A percentile compares a stretch with the other conserved stretches of the same genome.
These are phyloP conservation scores for Fomitopsis schrenkii DNA, from an alignment of 1,284 basidiomycete genomes.

Conservation along the genomic window DNA sequence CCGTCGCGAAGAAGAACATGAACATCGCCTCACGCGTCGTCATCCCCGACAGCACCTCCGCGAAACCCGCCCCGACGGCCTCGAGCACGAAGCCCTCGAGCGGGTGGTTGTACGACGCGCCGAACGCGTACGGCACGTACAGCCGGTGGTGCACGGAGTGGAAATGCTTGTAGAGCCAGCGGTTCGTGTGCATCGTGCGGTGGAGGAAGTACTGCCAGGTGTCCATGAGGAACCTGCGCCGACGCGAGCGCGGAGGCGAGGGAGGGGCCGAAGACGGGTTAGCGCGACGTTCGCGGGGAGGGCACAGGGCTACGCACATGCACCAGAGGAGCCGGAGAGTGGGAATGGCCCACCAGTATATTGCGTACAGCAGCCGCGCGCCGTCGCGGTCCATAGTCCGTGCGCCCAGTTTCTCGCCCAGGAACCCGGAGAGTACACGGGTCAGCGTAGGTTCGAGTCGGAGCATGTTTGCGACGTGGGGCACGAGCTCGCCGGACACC, in stretches of 20 bases:
- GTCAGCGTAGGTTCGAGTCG: slow-evolving; percentile 37
- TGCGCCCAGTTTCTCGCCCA: slow-evolving; percentile 30
- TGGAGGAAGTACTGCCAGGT: slow-evolving; percentile 99
- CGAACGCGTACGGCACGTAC: slow-evolving; percentile 96
- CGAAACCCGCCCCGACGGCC: slow-evolving; percentile 76
- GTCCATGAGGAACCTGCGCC: slow-evolving; percentile 84
- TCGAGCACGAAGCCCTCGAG: slow-evolving; percentile 90
- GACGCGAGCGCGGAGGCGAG: too few species aligned
- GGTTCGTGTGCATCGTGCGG: slow-evolving; percentile 88
- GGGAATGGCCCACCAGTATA: slow-evolving; percentile 97
- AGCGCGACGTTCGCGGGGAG: slow-evolving; percentile 4
- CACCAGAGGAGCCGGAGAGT: slow-evolving; percentile 71
- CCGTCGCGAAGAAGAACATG: slow-evolving; percentile 82
- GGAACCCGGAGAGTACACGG: slow-evolving; percentile 36
- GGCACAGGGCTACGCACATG: slow-evolving; percentile 60
- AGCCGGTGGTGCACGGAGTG: slow-evolving; percentile 96
- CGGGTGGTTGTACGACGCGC: slow-evolving; percentile 97
- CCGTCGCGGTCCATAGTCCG: slow-evolving; percentile 41
- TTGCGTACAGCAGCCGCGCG: slow-evolving; percentile 53
- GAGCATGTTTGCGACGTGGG: slow-evolving; percentile 50
- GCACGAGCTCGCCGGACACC: slow-evolving; percentile 33
- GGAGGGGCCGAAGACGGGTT: slow-evolving; percentile 1
- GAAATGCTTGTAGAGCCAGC: slow-evolving; percentile 87
- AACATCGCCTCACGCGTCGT: slow-evolving; percentile 82
- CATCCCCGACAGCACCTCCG: slow-evolving; percentile 71